Conservation (phyloP, 176 grass and related monocot species). For the Thinopyrum elongatum region DNA sequence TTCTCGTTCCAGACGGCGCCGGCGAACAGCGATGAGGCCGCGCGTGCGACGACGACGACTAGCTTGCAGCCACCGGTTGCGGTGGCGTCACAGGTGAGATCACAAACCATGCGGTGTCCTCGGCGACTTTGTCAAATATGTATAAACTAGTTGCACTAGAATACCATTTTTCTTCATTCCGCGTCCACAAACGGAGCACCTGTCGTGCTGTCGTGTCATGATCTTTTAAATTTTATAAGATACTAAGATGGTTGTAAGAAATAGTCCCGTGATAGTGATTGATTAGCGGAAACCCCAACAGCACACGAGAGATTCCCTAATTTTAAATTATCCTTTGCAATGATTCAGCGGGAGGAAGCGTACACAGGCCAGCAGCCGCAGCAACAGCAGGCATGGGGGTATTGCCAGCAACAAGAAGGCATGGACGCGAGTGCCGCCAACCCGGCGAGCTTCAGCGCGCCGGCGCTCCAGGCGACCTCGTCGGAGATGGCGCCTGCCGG, state of each 20-base stretch:
- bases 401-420: conserved; percentile 43
- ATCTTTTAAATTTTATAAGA: neutral
- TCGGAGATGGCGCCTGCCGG: conserved; percentile 27
- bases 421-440: conserved; percentile 34
- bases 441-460: conserved; percentile 26
- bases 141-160: neutral
- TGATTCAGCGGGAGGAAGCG: conserved; percentile 34
- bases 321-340: conserved; percentile 18
- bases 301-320: conserved; percentile 11
- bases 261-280: neutral
- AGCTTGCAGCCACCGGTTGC: conserved; percentile 38
- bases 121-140: conserved; percentile 31
- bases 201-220: neutral
- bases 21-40: conserved; percentile 15
- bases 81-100: conserved; percentile 39
- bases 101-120: conserved; percentile 2
- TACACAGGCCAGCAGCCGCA: conserved; percentile 41
- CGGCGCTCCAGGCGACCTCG: conserved; percentile 38
- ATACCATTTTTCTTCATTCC: neutral
- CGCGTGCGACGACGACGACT: conserved; percentile 22
- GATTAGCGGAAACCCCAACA: conserved; percentile 12
- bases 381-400: conserved; percentile 1
- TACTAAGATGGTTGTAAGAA: neutral
- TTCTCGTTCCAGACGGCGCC: conserved; percentile 86
- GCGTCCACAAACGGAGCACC: neutral